A percentile compares a stretch with the other conserved stretches of the same genome.
phyloP scores from a whole-genome alignment of 306 rosid species.

The Prunus kanzakura region DNA sequence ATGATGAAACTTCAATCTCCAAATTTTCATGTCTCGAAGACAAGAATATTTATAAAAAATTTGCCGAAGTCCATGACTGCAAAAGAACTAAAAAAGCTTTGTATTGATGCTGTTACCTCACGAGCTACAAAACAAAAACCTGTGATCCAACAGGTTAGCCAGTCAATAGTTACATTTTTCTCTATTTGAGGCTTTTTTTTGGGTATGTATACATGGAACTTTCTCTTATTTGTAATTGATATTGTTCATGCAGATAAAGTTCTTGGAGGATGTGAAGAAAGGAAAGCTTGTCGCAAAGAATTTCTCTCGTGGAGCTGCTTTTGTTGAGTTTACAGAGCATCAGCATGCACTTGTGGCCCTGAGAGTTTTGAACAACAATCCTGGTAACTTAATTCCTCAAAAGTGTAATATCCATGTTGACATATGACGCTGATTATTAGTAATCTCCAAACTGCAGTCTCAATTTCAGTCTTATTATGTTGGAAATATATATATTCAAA shows the following conservation, averaged over 20 bases:
- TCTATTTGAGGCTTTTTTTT: constrained; percentile 3
- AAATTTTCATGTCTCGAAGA: constrained; percentile 88
- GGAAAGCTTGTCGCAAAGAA: constrained; percentile 57
- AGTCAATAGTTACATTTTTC: constrained; percentile 12
- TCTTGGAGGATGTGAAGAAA: constrained; percentile 73
- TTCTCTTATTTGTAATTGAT: background rate
- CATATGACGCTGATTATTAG: background rate
- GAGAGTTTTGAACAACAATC: constrained; percentile 93
- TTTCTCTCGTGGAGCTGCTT: constrained; percentile 89
- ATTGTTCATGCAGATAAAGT: constrained; percentile 58
- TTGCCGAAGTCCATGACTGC: constrained; percentile 82
- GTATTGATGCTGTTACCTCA: constrained; percentile 76
- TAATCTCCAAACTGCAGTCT: background rate
- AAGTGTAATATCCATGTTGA: background rate
- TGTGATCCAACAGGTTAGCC: constrained; percentile 69
- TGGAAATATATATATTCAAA: too few relatives aligned
- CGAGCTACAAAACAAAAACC: constrained; percentile 94
- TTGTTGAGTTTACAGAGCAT: constrained; percentile 90
- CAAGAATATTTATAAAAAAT: constrained; percentile 78
- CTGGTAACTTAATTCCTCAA: constrained; percentile 52
- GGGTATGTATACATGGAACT: background rate
- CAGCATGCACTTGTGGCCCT: constrained; percentile 95
- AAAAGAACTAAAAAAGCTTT: constrained; percentile 75
- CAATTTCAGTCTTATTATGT: too few relatives aligned
- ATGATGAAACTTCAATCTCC: constrained; percentile 86